Conservation (phyloP, 169 alveolate genomes). For the Plasmodium fragile region DNA sequence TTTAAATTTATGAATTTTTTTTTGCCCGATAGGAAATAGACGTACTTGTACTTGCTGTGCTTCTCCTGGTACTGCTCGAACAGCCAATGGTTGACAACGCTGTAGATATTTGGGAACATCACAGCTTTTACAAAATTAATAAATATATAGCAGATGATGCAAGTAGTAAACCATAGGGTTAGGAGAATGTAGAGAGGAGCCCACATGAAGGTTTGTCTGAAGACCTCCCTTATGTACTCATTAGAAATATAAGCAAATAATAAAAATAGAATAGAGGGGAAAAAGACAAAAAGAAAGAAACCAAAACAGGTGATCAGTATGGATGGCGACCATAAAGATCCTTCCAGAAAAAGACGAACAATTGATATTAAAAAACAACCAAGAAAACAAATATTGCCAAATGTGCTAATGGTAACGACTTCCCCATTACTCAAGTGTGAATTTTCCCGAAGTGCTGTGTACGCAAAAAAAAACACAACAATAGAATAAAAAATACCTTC, state of each 20-base stretch:
- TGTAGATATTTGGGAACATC: conserved; percentile 78
- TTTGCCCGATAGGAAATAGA: conserved; percentile 7
- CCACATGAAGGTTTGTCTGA: conserved; percentile 80
- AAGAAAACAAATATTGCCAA: conserved; percentile 80
- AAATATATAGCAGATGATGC: conserved; percentile 75
- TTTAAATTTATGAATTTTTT: conserved; percentile 27
- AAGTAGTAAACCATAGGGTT: conserved; percentile 80
- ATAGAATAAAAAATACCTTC: conserved; percentile 72
- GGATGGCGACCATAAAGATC: conserved; percentile 78
- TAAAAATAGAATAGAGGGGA: conserved; percentile 76
- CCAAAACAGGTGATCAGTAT: conserved; percentile 61
- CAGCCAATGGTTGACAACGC: conserved; percentile 80
- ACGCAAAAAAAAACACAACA: conserved; percentile 57
- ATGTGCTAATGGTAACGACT: conserved; percentile 77
- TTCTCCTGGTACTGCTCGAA: conserved; percentile 74
- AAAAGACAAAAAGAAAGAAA: conserved; percentile 73
- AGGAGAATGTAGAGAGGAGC: conserved; percentile 79
- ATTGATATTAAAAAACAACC: conserved; percentile 80
- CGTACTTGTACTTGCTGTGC: conserved; percentile 34
- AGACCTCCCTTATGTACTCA: conserved; percentile 74
- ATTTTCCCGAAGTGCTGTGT: conserved; percentile 66
- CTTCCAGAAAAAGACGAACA: conserved; percentile 80
- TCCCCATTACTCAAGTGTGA: conserved; percentile 76
- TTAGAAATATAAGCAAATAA: conserved; percentile 76
- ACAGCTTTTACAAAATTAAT: conserved; percentile 76